Evolutionary conservation across 495 filamentous ascomycete species (phyloP).

Genomic region (Trichoderma virens): DNA sequence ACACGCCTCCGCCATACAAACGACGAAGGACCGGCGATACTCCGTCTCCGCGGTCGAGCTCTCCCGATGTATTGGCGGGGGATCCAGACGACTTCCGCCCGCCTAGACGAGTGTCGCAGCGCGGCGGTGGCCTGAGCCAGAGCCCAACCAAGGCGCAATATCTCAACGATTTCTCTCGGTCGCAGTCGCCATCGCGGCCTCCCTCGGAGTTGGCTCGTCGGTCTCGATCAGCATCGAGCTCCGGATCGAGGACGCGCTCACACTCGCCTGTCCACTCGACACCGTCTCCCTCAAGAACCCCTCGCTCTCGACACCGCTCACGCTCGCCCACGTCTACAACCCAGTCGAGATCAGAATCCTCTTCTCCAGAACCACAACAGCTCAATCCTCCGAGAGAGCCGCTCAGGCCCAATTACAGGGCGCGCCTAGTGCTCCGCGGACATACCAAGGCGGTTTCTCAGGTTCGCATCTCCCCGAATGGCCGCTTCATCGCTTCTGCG

Average conservation of each 20-base stretch:
- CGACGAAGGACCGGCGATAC: neutral
- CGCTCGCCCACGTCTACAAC: constrained; percentile 9
- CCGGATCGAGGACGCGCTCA: constrained; percentile 16
- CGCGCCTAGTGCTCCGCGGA: constrained; percentile 47
- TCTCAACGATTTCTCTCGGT: constrained; percentile 18
- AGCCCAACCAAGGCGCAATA: neutral
- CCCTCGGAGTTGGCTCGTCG: constrained; percentile 35
- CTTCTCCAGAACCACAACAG: constrained; percentile 15
- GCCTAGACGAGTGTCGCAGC: neutral
- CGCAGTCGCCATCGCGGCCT: constrained; percentile 36
- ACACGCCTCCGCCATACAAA: constrained; percentile 4
- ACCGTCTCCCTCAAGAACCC: constrained; percentile 17
- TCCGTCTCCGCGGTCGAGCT: neutral
- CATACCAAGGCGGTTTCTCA: constrained; percentile 75
- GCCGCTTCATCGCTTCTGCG: constrained; percentile 79
- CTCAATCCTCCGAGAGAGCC: constrained; percentile 17
- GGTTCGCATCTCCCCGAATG: constrained; percentile 85
- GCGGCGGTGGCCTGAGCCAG: neutral
- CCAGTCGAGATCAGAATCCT: neutral
- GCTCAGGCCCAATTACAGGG: constrained; percentile 29
- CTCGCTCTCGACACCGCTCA: constrained; percentile 22
- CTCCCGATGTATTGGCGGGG: neutral
- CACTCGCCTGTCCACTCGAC: constrained; percentile 17
- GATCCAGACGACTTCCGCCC: neutral
- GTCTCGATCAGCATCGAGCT: constrained; percentile 26